These are phyloP conservation scores for Candida sanyaensis DNA, from an alignment of 1,139 yeast genomes.

Conservation along the genomic window DNA sequence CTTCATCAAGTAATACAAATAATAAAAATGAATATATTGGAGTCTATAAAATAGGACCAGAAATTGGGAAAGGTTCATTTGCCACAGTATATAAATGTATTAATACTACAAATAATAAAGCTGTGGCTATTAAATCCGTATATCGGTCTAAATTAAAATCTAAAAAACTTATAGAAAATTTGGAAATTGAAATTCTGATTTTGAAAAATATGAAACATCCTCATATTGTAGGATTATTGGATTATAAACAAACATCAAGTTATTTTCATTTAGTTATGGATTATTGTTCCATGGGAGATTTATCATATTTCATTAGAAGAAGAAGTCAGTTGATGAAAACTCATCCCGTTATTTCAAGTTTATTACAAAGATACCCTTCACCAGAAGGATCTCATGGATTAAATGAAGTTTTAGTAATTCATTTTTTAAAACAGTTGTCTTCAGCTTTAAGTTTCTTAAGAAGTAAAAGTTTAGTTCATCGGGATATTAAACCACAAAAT, in stretches of 20 bases:
- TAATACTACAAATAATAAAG: slow-evolving; percentile 45
- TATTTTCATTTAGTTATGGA: slow-evolving; percentile 96
- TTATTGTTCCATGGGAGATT: slow-evolving; percentile 92
- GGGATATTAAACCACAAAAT: slow-evolving; percentile 95
- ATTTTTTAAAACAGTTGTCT: slow-evolving; percentile 83
- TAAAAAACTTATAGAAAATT: slow-evolving; percentile 82
- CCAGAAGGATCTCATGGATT: slow-evolving; percentile 78
- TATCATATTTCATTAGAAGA: slow-evolving; percentile 80
- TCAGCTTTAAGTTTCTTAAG: slow-evolving; percentile 83
- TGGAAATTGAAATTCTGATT: slow-evolving; percentile 88
- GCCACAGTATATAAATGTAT: slow-evolving; percentile 52
- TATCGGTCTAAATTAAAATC: slow-evolving; percentile 79
- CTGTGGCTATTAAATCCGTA: slow-evolving; percentile 89
- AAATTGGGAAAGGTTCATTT: slow-evolving; percentile 53
- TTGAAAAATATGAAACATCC: slow-evolving; percentile 87
- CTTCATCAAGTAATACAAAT: background rate
- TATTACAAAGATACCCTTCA: slow-evolving; percentile 81
- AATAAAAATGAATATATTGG: slow-evolving; percentile 20
- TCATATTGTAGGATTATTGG: slow-evolving; percentile 84
- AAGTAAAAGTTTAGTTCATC: slow-evolving; percentile 80
- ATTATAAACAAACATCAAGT: slow-evolving; percentile 73
- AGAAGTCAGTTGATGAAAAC: slow-evolving; percentile 70
- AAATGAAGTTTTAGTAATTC: slow-evolving; percentile 74
- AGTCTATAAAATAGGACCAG: slow-evolving; percentile 43
- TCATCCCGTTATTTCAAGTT: slow-evolving; percentile 76